Conservation (phyloP, 176 grass and related monocot genomes). For the sorghum (Sorghum bicolor) region Sorghum_bicolor_NCBIv3 NC_012875.2:59188501-59189000, state of each 20-base stretch:
- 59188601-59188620: constrained; percentile 52
- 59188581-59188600: constrained; percentile 41
- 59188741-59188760: constrained; percentile 36
- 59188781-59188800: constrained; percentile 69
- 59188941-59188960: neutral
- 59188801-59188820: constrained; percentile 37
- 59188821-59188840: constrained; percentile 50
- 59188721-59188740: constrained; percentile 47
- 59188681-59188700: constrained; percentile 54
- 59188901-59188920: constrained; percentile 59
- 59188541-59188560: neutral
- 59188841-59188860: constrained; percentile 71
- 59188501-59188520: neutral
- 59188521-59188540: neutral
- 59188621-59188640: constrained; percentile 45
- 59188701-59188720: constrained; percentile 37
- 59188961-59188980: constrained; percentile 6
- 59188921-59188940: constrained; percentile 37
- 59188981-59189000: constrained; percentile 29
- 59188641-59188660: constrained; percentile 71
- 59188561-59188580: constrained; percentile 22
- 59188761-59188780: constrained; percentile 55
- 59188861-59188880: constrained; percentile 32
- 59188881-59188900: constrained; percentile 39
- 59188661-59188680: constrained; percentile 61